phyloP scores from a whole-genome alignment of 495 filamentous ascomycete genomes.

The Xylaria acuta region DNA sequence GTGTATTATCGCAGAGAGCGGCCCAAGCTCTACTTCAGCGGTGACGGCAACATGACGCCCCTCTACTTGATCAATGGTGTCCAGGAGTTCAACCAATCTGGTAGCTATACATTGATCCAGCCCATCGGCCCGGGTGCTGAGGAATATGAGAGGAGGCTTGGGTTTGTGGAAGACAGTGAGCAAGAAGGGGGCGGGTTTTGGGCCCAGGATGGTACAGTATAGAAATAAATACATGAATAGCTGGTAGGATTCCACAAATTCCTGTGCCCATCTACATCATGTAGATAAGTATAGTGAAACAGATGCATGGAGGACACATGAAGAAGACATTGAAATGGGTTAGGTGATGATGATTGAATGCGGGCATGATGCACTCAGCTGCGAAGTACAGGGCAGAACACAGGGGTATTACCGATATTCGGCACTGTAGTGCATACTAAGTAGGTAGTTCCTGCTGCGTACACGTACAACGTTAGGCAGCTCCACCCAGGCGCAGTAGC shows the following conservation, averaged over 20 bases:
- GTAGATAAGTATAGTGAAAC: too few relatives aligned
- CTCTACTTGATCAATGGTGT: slow-evolving; percentile 48
- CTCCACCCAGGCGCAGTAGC: neutral
- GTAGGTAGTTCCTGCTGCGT: too few relatives aligned
- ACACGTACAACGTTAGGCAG: neutral
- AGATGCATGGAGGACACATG: too few relatives aligned
- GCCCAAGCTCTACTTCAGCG: slow-evolving; percentile 50
- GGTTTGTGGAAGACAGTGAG: slow-evolving; percentile 19
- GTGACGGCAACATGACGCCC: slow-evolving; percentile 47
- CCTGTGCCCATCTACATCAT: too few relatives aligned
- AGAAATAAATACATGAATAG: too few relatives aligned
- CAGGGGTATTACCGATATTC: too few relatives aligned
- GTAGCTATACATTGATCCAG: slow-evolving; percentile 42
- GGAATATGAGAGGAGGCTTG: slow-evolving; percentile 27
- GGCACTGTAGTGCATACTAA: too few relatives aligned
- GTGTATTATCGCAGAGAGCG: slow-evolving; percentile 46
- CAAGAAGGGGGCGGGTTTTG: neutral
- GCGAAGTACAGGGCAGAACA: too few relatives aligned
- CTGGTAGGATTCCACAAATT: too few relatives aligned
- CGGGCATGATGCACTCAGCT: too few relatives aligned
- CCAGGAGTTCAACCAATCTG: slow-evolving; percentile 51
- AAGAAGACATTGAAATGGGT: too few relatives aligned
- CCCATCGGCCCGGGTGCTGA: slow-evolving; percentile 28
- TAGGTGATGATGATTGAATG: too few relatives aligned
- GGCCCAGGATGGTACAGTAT: neutral